Evolutionary conservation across 2,329 filamentous ascomycete species (phyloP).

Genomic region (Penicillium sp.): DNA sequence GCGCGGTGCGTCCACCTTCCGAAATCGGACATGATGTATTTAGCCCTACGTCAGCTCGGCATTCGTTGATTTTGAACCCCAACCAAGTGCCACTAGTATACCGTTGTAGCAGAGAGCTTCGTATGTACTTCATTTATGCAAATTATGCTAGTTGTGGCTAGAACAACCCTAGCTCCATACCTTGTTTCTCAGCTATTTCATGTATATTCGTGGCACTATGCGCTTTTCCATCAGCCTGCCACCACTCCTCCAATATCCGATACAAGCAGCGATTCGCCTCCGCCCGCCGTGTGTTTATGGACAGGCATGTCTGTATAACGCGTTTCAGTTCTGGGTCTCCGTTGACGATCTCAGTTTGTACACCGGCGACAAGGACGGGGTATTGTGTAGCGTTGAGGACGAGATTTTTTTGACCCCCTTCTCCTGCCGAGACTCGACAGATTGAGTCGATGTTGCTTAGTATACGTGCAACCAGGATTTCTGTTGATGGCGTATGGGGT

Average conservation of each 20-base stretch:
- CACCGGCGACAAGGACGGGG: slow-evolving; percentile 30
- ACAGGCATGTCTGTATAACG: neutral
- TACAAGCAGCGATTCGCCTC: slow-evolving; percentile 3
- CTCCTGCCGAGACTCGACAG: slow-evolving; percentile 25
- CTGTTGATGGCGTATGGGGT: slow-evolving; percentile 20
- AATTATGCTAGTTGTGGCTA: neutral
- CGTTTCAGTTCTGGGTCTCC: slow-evolving; percentile 25
- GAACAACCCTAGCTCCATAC: slow-evolving; percentile 32
- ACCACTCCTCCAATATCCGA: slow-evolving; percentile 29
- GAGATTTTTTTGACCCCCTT: slow-evolving; percentile 20
- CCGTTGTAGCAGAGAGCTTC: too few relatives aligned
- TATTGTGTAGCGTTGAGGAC: slow-evolving; percentile 34
- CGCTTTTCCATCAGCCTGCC: slow-evolving; percentile 23
- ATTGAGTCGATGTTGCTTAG: slow-evolving; percentile 34
- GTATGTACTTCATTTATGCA: too few relatives aligned
- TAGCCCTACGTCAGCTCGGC: neutral
- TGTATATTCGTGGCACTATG: slow-evolving; percentile 23
- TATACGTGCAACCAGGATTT: slow-evolving; percentile 27
- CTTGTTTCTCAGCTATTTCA: slow-evolving; percentile 25
- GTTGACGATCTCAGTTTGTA: slow-evolving; percentile 21
- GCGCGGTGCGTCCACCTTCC: neutral
- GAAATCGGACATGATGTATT: neutral
- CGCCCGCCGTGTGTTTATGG: neutral
- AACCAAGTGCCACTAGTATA: neutral
- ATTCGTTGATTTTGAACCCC: neutral